A percentile compares a stretch with the other conserved stretches of the same genome.
These are phyloP conservation scores for Sphagnum tenellum DNA, from an alignment of 225 moss, liverwort and hornwort genomes.

Conservation along the genomic window DNA sequence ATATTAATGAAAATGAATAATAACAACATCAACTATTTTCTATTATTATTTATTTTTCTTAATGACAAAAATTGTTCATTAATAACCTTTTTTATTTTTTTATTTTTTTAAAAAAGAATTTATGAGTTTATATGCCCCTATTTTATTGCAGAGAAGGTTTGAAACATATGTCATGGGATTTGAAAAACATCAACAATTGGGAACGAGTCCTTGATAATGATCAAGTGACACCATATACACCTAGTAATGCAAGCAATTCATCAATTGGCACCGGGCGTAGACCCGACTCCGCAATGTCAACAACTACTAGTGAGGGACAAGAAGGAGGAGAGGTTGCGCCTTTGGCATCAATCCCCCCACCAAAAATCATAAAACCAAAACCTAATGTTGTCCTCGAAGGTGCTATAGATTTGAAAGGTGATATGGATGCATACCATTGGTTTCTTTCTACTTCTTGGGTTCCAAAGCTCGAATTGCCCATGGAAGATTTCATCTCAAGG, in stretches of 20 bases:
- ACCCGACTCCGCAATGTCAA: neutral
- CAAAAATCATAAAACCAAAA: neutral
- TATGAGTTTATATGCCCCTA: no score
- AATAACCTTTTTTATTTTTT: no score
- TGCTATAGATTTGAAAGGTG: conserved; percentile 16
- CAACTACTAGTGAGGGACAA: neutral
- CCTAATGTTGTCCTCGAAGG: neutral
- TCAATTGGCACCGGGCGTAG: conserved; percentile 30
- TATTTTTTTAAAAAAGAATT: no score
- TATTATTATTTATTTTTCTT: no score
- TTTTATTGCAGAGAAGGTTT: conserved; percentile 17
- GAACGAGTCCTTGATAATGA: conserved; percentile 43
- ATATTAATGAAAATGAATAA: no score
- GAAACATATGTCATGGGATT: conserved; percentile 40
- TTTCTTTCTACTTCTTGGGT: conserved; percentile 52
- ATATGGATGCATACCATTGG: conserved; percentile 52
- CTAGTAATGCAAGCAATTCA: conserved; percentile 27
- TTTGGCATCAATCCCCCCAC: neutral
- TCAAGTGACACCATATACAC: conserved; percentile 14
- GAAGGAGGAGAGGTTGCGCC: no score
- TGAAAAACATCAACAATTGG: conserved; percentile 54
- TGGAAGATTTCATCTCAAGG: conserved; percentile 59
- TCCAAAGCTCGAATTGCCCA: conserved; percentile 48
- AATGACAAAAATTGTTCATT: no score
- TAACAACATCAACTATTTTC: no score